These are phyloP conservation scores for Henningerozyma blattae DNA, from an alignment of 805 yeast genomes.

Conservation along the genomic window DNA sequence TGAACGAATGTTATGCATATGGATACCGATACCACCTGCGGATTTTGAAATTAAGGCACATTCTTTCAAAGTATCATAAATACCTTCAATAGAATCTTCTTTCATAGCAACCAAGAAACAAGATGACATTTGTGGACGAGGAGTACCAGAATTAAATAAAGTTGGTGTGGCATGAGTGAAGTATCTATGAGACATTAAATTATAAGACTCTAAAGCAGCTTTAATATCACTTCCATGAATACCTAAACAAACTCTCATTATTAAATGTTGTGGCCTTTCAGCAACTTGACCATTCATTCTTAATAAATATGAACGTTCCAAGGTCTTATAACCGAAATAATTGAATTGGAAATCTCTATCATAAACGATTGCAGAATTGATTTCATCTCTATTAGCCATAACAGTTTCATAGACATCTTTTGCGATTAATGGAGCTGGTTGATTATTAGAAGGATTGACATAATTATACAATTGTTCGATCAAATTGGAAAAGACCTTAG, in stretches of 20 bases:
- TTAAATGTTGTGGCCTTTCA: constrained; percentile 86
- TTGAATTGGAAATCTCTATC: constrained; percentile 70
- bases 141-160: constrained; percentile 85
- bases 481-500: constrained; percentile 73
- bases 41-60: constrained; percentile 86
- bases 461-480: constrained; percentile 62
- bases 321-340: constrained; percentile 87
- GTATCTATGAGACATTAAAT: constrained; percentile 74
- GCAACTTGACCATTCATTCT: constrained; percentile 52
- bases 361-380: constrained; percentile 62
- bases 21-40: constrained; percentile 93
- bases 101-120: constrained; percentile 87
- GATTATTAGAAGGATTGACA: constrained; percentile 67
- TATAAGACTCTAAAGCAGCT: constrained; percentile 68
- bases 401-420: constrained; percentile 54
- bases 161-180: constrained; percentile 96
- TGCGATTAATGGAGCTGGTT: constrained; percentile 60
- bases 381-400: constrained; percentile 45
- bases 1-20: constrained; percentile 76
- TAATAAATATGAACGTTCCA: constrained; percentile 75
- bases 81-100: constrained; percentile 93
- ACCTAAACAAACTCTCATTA: constrained; percentile 87
- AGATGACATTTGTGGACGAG: constrained; percentile 75
- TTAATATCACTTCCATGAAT: constrained; percentile 64
- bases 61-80: constrained; percentile 77